phyloP scores from a whole-genome alignment of 345 rosid genomes.

The Citrus unshiu region DNA sequence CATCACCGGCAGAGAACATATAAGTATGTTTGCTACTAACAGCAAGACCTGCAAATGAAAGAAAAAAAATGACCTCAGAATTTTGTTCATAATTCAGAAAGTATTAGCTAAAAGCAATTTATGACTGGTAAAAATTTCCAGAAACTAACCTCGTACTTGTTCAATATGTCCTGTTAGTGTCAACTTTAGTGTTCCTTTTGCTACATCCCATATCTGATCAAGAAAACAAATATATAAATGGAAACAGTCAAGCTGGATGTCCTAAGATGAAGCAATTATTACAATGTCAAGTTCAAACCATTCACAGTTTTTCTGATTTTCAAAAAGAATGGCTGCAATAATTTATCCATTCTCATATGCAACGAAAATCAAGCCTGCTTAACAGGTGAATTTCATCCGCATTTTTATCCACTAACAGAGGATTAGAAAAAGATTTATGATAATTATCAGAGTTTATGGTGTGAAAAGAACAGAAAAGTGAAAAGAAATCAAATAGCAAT shows the following conservation, averaged over 20 bases:
- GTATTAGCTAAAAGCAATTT: constrained; percentile 1
- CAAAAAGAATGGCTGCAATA: background rate
- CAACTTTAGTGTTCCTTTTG: constrained; percentile 82
- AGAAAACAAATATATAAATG: constrained; percentile 6
- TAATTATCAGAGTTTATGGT: background rate
- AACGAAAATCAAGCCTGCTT: background rate
- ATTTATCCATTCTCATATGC: background rate
- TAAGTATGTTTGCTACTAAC: constrained; percentile 85
- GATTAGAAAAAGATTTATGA: background rate
- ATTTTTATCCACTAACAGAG: background rate
- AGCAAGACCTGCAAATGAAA: constrained; percentile 69
- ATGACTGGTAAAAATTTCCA: background rate
- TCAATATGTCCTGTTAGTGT: constrained; percentile 97
- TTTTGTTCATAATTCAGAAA: constrained; percentile 3
- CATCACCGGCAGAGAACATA: constrained; percentile 99
- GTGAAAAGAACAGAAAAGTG: background rate
- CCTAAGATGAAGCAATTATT: background rate
- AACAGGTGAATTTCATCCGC: background rate
- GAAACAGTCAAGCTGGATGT: background rate
- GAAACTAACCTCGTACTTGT: constrained; percentile 77
- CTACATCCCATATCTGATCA: constrained; percentile 94
- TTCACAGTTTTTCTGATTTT: background rate
- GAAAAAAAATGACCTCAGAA: background rate
- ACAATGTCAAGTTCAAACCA: background rate
- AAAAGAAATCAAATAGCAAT: background rate